Evolutionary conservation across 2,329 filamentous ascomycete species (phyloP).

Genomic region (Xylaria sp.): DNA sequence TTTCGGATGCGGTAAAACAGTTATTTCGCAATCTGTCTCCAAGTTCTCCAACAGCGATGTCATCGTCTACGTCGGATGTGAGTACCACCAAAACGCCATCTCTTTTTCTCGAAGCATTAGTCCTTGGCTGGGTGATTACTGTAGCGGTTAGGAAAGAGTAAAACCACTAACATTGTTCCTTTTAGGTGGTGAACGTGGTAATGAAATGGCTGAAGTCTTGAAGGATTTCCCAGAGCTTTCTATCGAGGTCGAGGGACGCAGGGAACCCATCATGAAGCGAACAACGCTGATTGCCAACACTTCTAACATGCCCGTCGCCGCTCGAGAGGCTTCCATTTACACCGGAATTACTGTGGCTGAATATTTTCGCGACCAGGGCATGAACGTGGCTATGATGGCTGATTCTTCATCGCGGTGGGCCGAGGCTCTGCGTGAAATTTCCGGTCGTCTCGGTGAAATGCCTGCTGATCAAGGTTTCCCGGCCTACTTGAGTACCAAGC

Average conservation of each 20-base stretch:
- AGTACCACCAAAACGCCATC: slow-evolving; percentile 3
- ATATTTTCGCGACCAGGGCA: slow-evolving; percentile 97
- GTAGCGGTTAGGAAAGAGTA: too few relatives aligned
- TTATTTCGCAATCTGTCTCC: slow-evolving; percentile 97
- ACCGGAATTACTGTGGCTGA: slow-evolving; percentile 94
- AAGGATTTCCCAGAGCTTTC: slow-evolving; percentile 99
- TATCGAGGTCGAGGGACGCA: slow-evolving; percentile 91
- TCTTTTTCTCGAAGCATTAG: neutral
- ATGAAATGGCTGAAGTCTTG: slow-evolving; percentile 99
- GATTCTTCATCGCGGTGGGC: slow-evolving; percentile 99
- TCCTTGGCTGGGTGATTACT: neutral
- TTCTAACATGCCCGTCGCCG: slow-evolving; percentile 99
- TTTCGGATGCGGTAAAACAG: slow-evolving; percentile 99
- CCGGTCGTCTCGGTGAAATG: slow-evolving; percentile 98
- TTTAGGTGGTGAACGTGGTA: slow-evolving; percentile 82
- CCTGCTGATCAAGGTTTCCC: slow-evolving; percentile 99
- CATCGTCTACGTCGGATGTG: slow-evolving; percentile 93
- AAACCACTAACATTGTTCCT: slow-evolving; percentile 18
- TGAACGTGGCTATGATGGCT: slow-evolving; percentile 99
- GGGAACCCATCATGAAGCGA: slow-evolving; percentile 99
- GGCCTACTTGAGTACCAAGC: slow-evolving; percentile 94
- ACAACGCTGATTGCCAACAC: slow-evolving; percentile 98
- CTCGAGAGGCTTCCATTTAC: slow-evolving; percentile 98
- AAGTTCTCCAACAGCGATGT: slow-evolving; percentile 99
- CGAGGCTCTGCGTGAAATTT: slow-evolving; percentile 97